phyloP scores from a whole-genome alignment of 225 moss, liverwort and hornwort species.

The Sphagnum contortum region DNA sequence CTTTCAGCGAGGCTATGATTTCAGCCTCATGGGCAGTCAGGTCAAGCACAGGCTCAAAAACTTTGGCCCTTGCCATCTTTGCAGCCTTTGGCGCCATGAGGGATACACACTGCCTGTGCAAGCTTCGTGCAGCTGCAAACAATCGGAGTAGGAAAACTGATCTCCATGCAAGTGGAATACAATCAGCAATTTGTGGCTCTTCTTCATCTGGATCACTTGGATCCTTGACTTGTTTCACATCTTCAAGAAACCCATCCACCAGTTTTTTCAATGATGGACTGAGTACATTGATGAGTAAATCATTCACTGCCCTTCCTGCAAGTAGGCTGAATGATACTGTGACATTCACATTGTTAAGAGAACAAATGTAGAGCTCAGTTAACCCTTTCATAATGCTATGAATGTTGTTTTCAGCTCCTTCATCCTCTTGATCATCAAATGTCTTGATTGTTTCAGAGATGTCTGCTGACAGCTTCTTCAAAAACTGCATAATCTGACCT shows the following conservation, averaged over 20 bases:
- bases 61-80: slow-evolving; percentile 47
- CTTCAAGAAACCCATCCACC: slow-evolving; percentile 21
- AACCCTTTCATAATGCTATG: slow-evolving; percentile 40
- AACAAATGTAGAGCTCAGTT: slow-evolving; percentile 51
- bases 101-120: slow-evolving; percentile 68
- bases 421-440: slow-evolving; percentile 17
- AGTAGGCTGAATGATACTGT: slow-evolving; percentile 57
- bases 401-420: slow-evolving; percentile 3
- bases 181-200: not conserved
- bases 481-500: slow-evolving; percentile 70
- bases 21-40: slow-evolving; percentile 28
- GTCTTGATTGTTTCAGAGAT: slow-evolving; percentile 33
- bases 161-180: slow-evolving; percentile 15
- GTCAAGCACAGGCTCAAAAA: slow-evolving; percentile 43
- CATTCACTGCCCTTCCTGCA: slow-evolving; percentile 46
- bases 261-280: slow-evolving; percentile 38
- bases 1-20: slow-evolving; percentile 25
- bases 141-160: slow-evolving; percentile 49
- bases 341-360: slow-evolving; percentile 66
- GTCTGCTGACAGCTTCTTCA: slow-evolving; percentile 49
- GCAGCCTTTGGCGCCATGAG: slow-evolving; percentile 89
- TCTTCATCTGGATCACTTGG: slow-evolving; percentile 2
- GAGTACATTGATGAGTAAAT: slow-evolving; percentile 52
- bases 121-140: slow-evolving; percentile 35
- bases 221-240: slow-evolving; percentile 20